phyloP scores from a whole-genome alignment of 768 basidiomycete species.

The Dioszegia crocea region DNA sequence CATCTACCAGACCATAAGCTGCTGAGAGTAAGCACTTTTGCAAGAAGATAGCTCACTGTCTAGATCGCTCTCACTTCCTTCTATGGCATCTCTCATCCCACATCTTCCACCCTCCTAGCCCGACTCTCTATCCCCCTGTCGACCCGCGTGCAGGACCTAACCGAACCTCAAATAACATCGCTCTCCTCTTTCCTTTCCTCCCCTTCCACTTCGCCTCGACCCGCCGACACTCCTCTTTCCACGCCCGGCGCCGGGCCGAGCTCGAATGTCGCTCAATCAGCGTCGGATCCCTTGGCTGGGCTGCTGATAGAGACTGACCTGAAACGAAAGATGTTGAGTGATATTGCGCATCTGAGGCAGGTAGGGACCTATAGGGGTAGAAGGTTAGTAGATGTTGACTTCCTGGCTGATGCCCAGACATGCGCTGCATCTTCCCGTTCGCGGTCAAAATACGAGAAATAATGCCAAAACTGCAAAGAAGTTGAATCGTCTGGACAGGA shows the following conservation, averaged over 20 bases:
- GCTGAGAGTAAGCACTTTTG: conserved; percentile 72
- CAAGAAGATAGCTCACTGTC: background rate
- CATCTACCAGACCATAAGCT: conserved; percentile 71
- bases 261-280: background rate
- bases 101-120: conserved; percentile 76
- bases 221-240: conserved; percentile 67
- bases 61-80: conserved; percentile 87
- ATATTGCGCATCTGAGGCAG: conserved; percentile 86
- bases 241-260: conserved; percentile 39
- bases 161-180: conserved; percentile 79
- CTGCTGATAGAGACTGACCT: conserved; percentile 86
- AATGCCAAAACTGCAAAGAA: conserved; percentile 87
- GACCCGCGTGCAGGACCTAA: conserved; percentile 73
- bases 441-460: conserved; percentile 86
- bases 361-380: conserved; percentile 91
- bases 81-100: conserved; percentile 77
- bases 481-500: conserved; percentile 78
- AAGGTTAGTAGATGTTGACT: conserved; percentile 50
- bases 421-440: conserved; percentile 85
- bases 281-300: conserved; percentile 36
- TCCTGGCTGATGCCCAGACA: conserved; percentile 51
- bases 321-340: conserved; percentile 73
- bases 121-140: conserved; percentile 86
- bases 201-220: conserved; percentile 67
- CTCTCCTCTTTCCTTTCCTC: conserved; percentile 93